A percentile compares a stretch with the other conserved stretches of the same genome.
These are phyloP conservation scores for Chlamydomonas reinhardtii DNA, from an alignment of 163 green algal genomes.

Conservation along the genomic window DNA sequence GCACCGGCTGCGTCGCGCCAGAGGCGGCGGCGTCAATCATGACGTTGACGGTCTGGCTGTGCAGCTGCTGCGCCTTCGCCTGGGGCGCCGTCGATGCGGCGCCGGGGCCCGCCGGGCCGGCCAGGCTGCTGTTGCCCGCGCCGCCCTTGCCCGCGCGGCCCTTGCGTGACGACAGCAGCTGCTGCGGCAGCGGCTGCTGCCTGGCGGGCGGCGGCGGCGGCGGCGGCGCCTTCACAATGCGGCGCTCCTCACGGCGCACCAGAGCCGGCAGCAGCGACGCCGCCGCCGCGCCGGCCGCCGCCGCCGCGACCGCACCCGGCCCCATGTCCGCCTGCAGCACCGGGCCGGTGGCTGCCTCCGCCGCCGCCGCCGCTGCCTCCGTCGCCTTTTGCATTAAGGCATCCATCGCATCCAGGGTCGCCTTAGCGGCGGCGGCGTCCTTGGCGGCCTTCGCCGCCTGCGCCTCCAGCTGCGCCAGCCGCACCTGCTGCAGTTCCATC, in stretches of 20 bases:
- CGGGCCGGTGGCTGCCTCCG: too few relatives aligned
- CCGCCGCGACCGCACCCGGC: not conserved
- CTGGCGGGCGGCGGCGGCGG: not conserved
- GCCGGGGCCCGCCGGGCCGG: not conserved
- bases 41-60: slow-evolving; percentile 46
- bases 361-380: too few relatives aligned
- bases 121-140: too few relatives aligned
- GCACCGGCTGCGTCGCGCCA: not conserved
- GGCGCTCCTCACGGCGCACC: not conserved
- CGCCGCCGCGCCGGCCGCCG: not conserved
- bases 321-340: not conserved
- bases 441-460: too few relatives aligned
- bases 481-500: too few relatives aligned
- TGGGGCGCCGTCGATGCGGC: not conserved
- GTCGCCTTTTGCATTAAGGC: too few relatives aligned
- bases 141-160: too few relatives aligned
- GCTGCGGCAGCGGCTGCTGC: not conserved
- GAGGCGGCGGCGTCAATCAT: not conserved
- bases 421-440: too few relatives aligned
- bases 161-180: not conserved
- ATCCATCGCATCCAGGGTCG: too few relatives aligned
- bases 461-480: too few relatives aligned
- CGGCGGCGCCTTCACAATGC: not conserved
- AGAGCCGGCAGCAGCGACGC: slow-evolving; percentile 8
- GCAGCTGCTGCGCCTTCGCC: slow-evolving; percentile 26